Evolutionary conservation across 2,329 filamentous ascomycete genomes (phyloP), one percentile per base, ranked within the genome.

Genomic region (Fonsecaea nubica): DNA sequence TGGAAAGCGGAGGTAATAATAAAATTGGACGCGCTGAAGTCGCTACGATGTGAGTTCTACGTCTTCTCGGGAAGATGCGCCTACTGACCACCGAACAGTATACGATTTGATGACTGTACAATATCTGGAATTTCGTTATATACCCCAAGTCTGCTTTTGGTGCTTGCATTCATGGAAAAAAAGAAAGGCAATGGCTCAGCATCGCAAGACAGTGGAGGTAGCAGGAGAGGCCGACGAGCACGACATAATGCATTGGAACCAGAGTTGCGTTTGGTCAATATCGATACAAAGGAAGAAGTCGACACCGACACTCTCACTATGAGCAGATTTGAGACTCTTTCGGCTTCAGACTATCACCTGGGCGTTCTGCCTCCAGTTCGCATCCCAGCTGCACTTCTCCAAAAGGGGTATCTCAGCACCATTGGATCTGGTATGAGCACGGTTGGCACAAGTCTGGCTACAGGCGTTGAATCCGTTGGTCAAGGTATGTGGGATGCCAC

Each of bases 61-160:
- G 50, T 4, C 15, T 33, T 58, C 5, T 33, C 36, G 15, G 21
- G 40, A 21, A 12, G 10, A 8, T 10, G 7, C 58, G 35, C 52
- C 72, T 80, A 76, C 69, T 72, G 76, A 69, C 77, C 76, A 54
- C 76, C 60, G 12, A 58, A 32, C 71, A 93, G 90, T 80, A 87
- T 98, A 80, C 91, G 93, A 69, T 71, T 72, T 75, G 96, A 95
- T 80, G 95, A 99, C 82, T 98, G 95, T 83, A 93, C 97, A 78
- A 92, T 99, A 83, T 97, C 95, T 77, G 95, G 95, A 75, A 90
- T 99, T 79, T 96, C 94, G 71, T 85, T 99, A 80, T 98, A 97
- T 88, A 97, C 93, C 76, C 92, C 92, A 76, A 95, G 88, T 76
- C 85, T 97, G 72, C 85, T 99, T 78, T 87, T 97, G 74, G 90